These are phyloP conservation scores for Tillandsia fasciculata DNA, from an alignment of 176 grass and related monocot species.

Conservation along the genomic window DNA sequence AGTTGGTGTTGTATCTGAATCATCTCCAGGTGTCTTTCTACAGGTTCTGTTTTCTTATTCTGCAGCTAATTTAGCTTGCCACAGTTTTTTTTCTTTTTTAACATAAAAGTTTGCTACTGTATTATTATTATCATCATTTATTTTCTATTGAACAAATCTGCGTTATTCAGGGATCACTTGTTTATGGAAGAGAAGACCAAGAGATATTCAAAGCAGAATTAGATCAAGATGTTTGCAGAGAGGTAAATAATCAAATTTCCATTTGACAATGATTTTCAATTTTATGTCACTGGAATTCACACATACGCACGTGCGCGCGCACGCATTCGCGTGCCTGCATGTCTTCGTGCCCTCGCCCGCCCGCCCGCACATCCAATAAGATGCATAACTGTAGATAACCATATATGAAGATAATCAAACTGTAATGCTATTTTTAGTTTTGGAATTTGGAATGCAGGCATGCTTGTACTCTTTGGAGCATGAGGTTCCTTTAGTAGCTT, in stretches of 20 bases:
- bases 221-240: conserved; percentile 59
- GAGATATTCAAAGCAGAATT: conserved; percentile 63
- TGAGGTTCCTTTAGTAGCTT: conserved; percentile 72
- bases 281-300: not conserved
- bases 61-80: not conserved
- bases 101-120: not conserved
- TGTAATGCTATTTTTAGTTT: not conserved
- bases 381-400: not conserved
- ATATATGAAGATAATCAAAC: not conserved
- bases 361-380: not conserved
- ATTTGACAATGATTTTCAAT: not conserved
- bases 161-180: conserved; percentile 60
- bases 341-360: too few species aligned
- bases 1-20: conserved; percentile 44
- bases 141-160: too few species aligned
- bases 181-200: conserved; percentile 59
- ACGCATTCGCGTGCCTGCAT: too few species aligned
- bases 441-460: conserved; percentile 32
- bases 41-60: conserved; percentile 39
- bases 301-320: too few species aligned
- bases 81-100: not conserved
- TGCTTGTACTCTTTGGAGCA: conserved; percentile 65
- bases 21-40: conserved; percentile 77
- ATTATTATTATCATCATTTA: too few species aligned
- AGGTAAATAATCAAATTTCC: conserved; percentile 37